Evolutionary conservation across 1,284 basidiomycete species (phyloP).

Genomic region (Tilletia indica): DNA sequence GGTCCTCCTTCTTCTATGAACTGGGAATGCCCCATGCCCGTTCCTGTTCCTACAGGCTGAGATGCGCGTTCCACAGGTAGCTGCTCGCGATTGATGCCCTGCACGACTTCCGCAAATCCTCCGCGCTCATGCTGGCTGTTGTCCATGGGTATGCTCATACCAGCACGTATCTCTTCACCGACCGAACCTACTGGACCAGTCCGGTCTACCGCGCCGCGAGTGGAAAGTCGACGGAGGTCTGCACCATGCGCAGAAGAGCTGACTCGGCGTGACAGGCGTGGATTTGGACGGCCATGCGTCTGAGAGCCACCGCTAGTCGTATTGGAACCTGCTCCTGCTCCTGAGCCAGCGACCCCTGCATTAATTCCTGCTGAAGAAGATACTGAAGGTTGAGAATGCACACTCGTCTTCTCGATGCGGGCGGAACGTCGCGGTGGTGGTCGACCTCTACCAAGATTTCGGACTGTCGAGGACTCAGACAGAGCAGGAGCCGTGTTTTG

Average conservation of each 20-base stretch:
- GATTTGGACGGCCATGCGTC: neutral
- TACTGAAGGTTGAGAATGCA: too few species aligned
- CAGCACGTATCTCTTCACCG: conserved; percentile 3
- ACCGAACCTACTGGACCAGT: neutral
- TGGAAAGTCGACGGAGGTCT: neutral
- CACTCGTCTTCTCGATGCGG: neutral
- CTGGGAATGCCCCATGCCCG: neutral
- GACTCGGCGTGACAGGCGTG: neutral
- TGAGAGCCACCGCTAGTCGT: neutral
- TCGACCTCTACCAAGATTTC: neutral
- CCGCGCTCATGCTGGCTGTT: neutral
- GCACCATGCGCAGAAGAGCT: conserved; percentile 14
- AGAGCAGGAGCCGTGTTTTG: neutral
- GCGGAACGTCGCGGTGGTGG: conserved; percentile 12
- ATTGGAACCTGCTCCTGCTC: neutral
- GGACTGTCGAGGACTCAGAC: neutral
- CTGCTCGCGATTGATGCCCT: conserved; percentile 10
- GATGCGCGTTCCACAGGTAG: neutral
- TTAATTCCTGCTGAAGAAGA: neutral
- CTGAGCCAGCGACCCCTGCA: neutral
- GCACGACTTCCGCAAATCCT: conserved; percentile 10
- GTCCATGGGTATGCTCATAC: neutral
- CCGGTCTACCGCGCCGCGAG: neutral
- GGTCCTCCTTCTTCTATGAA: neutral
- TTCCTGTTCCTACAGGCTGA: neutral